phyloP scores from a whole-genome alignment of 345 rosid species.

The Eucalyptus grandis region DNA sequence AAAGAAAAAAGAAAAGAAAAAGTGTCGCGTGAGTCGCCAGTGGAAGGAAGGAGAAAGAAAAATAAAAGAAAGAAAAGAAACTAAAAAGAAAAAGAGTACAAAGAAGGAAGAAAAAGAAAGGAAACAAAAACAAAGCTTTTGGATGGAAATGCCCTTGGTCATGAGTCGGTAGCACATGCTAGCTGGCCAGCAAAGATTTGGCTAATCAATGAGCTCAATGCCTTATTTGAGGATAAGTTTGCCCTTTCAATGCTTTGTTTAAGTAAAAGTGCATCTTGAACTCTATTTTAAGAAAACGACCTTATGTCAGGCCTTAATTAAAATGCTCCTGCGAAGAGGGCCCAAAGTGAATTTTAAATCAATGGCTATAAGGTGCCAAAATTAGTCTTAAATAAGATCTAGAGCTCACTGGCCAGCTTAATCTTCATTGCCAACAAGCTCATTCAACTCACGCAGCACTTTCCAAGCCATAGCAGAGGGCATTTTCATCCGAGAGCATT shows the following conservation, averaged over 20 bases:
- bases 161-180: background rate
- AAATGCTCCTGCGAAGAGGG: background rate
- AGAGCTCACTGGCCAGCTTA: background rate
- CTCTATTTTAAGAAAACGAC: background rate
- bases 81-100: background rate
- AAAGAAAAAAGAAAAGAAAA: background rate
- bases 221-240: background rate
- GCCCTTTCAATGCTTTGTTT: background rate
- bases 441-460: background rate
- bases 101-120: background rate
- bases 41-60: background rate
- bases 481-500: background rate
- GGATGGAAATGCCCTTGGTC: background rate
- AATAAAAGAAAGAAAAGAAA: background rate
- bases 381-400: background rate
- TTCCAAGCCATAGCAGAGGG: background rate
- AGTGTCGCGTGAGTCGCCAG: rapidly evolving
- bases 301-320: background rate
- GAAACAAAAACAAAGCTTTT: background rate
- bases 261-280: background rate
- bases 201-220: background rate
- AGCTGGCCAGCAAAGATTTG: background rate
- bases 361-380: background rate
- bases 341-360: too few relatives aligned
- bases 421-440: background rate